These are phyloP conservation scores for Colletotrichum theobromicola DNA, from an alignment of 2,329 filamentous ascomycete genomes.

Conservation along the genomic window DNA sequence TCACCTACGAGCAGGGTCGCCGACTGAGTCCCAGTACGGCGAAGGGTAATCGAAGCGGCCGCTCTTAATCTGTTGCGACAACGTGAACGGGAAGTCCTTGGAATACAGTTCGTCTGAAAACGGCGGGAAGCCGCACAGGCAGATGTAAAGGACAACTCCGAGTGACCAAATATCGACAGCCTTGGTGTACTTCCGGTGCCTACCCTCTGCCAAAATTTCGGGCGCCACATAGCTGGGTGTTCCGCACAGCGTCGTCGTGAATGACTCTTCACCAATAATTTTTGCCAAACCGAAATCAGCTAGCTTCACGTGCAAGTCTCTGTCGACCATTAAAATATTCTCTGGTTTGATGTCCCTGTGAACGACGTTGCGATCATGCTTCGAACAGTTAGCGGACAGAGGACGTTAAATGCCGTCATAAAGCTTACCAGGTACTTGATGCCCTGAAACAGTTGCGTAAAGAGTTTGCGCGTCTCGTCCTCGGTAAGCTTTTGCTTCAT, in stretches of 20 bases:
- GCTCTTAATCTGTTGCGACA: conserved; percentile 88
- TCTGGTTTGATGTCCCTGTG: conserved; percentile 98
- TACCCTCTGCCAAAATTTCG: conserved; percentile 86
- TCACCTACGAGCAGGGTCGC: conserved; percentile 75
- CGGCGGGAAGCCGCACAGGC: conserved; percentile 93
- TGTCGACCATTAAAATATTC: conserved; percentile 90
- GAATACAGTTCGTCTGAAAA: conserved; percentile 94
- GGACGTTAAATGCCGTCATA: neutral
- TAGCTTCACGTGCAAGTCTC: conserved; percentile 84
- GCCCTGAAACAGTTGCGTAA: conserved; percentile 89
- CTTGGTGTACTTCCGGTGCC: conserved; percentile 87
- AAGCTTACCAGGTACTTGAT: conserved; percentile 90
- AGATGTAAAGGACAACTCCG: conserved; percentile 98
- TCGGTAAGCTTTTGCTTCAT: conserved; percentile 89
- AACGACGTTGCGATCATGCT: conserved; percentile 98
- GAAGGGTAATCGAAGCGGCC: conserved; percentile 94
- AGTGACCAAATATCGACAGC: conserved; percentile 97
- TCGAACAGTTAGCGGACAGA: conserved; percentile 30
- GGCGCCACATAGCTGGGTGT: conserved; percentile 98
- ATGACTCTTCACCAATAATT: conserved; percentile 98
- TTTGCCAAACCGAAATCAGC: conserved; percentile 97
- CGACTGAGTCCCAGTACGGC: conserved; percentile 91
- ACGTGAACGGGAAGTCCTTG: conserved; percentile 80
- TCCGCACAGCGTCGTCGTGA: conserved; percentile 93
- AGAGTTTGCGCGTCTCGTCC: conserved; percentile 82